Base-by-base conservation (phyloP, 768 basidiomycete species). In the Crassisporium funariophilum region DNA sequence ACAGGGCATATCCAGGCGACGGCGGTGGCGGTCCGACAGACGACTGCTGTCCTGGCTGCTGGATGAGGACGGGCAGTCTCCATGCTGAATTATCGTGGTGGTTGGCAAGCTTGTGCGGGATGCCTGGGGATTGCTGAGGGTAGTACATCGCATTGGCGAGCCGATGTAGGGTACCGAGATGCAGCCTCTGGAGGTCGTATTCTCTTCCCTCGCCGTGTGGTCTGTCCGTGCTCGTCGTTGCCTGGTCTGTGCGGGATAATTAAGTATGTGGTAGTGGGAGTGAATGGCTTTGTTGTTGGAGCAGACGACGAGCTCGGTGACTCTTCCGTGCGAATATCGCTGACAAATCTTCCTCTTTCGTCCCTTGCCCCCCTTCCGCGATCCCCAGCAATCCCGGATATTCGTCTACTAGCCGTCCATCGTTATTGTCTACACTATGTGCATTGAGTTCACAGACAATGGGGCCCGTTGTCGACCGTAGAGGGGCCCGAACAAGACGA, bases 41-140 rank as follows among this genome's bases (percentile, higher is more conserved):
- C 59, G 79, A 63, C 74, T 82, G 63, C 60, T 82, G 55, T 66
- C 79, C 70, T 35, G 72, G 69, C 44, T 75, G 72, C 45, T 74
- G 71, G 40, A 71, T 72, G 47, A 77, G 70, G 46, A 75, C 68
- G 47, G 72, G 67, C 58, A 75, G 81, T 60, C 86, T 85, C 88
- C 88, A 91, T 39, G 84, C 78, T 17, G 78, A 76, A 71, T 84
- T 86, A 70, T 89, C 87, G 65, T 86, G 84, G 61, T 85, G 86
- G 50, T 73, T 79, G 56, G 85, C 71, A 56, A 88, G 76, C 63
- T 89, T 89, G 74, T 86, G 87, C 54, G 77, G 72, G 62, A 90
- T 83, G 62, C 82, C 86, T 62, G 88, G 88, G 55, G 88, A 89
- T 67, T 88, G 87, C 64, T 88, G 87, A 61, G 87, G 77, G 69